Evolutionary conservation across 2,329 filamentous ascomycete genomes (phyloP).

Genomic region (Neonectria faginata): DNA sequence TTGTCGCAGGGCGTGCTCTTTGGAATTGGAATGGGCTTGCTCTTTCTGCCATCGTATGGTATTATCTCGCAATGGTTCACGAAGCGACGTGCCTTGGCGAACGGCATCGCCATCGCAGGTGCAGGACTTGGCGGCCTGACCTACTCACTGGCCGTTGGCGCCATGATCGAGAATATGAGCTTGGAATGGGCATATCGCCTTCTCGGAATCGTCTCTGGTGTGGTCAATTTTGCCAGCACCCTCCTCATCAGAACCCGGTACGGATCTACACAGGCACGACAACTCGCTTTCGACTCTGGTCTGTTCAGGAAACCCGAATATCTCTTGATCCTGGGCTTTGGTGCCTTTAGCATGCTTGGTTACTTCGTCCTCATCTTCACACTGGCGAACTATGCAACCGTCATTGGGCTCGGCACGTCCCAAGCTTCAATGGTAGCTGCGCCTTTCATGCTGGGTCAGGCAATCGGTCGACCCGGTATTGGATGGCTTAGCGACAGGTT

Average conservation of each 20-base stretch:
- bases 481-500: slow-evolving; percentile 71
- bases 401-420: slow-evolving; percentile 67
- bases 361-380: slow-evolving; percentile 75
- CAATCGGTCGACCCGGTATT: slow-evolving; percentile 67
- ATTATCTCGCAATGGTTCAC: slow-evolving; percentile 73
- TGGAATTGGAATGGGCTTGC: slow-evolving; percentile 70
- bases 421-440: slow-evolving; percentile 73
- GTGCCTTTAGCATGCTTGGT: slow-evolving; percentile 71
- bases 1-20: slow-evolving; percentile 70
- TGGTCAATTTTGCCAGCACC: slow-evolving; percentile 66
- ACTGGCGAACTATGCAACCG: slow-evolving; percentile 70
- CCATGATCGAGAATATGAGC: slow-evolving; percentile 65
- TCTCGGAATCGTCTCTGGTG: slow-evolving; percentile 58
- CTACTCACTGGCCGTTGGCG: slow-evolving; percentile 44
- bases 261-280: neutral
- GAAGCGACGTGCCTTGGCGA: slow-evolving; percentile 66
- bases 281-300: slow-evolving; percentile 26
- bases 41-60: slow-evolving; percentile 67
- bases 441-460: slow-evolving; percentile 72
- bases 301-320: slow-evolving; percentile 61
- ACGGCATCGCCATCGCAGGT: slow-evolving; percentile 66
- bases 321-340: slow-evolving; percentile 68
- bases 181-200: slow-evolving; percentile 69
- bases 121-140: slow-evolving; percentile 55
- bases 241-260: slow-evolving; percentile 67